Conservation (phyloP, 164 flowering plant species). For the Sedum album region DNA sequence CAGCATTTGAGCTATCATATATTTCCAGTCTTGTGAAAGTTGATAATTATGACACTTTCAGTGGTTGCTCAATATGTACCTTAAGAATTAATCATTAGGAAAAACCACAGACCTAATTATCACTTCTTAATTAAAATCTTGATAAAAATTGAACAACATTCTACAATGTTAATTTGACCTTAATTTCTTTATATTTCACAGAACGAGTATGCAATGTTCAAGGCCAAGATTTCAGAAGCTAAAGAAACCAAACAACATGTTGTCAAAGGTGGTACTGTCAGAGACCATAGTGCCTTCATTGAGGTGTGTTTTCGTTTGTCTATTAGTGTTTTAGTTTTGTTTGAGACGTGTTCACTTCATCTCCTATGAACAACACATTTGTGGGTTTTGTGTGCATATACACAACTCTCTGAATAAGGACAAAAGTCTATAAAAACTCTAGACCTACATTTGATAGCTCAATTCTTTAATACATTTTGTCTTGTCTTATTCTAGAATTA, state of each 20-base stretch:
- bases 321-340: not conserved
- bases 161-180: not conserved
- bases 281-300: not conserved
- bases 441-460: not conserved
- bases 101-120: not conserved
- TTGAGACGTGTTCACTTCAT: no score
- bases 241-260: not conserved
- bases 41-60: no score
- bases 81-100: no score
- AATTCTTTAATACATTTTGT: no score
- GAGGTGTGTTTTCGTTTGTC: not conserved
- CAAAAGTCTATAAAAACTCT: no score
- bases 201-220: not conserved
- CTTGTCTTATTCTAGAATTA: not conserved
- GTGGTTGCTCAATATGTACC: no score
- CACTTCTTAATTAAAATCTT: not conserved
- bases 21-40: no score
- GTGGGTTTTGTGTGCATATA: no score
- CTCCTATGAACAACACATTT: no score
- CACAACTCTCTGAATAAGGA: no score
- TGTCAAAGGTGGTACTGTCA: not conserved
- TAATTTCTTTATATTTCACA: not conserved
- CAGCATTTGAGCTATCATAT: no score
- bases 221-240: not conserved
- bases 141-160: not conserved